Percentiles rank a stretch among this genome's conserved stretches.
Conservation (phyloP, 495 filamentous ascomycete species). For the Cercophora scortea region DNA sequence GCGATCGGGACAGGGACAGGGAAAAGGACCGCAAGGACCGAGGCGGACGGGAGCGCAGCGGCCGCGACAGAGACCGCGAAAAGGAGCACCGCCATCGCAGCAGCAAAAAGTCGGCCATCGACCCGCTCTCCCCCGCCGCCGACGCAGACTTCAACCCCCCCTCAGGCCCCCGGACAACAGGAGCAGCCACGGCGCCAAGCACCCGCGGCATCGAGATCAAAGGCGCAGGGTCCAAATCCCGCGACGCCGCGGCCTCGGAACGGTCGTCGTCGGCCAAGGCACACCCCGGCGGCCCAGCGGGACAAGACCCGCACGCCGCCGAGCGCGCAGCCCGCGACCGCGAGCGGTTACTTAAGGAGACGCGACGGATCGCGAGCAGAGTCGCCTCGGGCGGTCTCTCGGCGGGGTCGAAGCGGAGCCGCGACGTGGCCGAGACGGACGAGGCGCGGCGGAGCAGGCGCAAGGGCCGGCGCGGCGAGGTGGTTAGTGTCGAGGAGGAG, state of each 20-base stretch:
- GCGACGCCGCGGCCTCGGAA: conserved; percentile 20
- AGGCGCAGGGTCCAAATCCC: conserved; percentile 15
- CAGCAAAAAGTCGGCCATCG: conserved; percentile 32
- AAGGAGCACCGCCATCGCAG: conserved; percentile 39
- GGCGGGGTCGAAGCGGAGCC: conserved; percentile 28
- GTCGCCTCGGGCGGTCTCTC: conserved; percentile 29
- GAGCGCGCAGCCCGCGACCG: conserved; percentile 71
- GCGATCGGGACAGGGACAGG: conserved; percentile 28
- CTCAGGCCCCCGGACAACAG: conserved; percentile 30
- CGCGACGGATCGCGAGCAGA: conserved; percentile 57
- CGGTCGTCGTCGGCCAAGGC: conserved; percentile 19
- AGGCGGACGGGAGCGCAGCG: conserved; percentile 36
- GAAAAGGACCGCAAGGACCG: conserved; percentile 29
- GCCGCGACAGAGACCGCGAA: conserved; percentile 33
- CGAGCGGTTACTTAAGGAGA: conserved; percentile 69
- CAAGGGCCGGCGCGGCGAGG: conserved; percentile 36
- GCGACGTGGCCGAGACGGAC: conserved; percentile 5
- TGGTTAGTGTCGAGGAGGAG: conserved; percentile 29
- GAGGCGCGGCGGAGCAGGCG: conserved; percentile 32
- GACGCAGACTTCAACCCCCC: conserved; percentile 26
- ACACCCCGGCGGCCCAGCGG: conserved; percentile 18
- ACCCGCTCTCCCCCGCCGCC: not conserved
- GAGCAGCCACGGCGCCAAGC: conserved; percentile 10
- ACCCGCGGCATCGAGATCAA: conserved; percentile 30
- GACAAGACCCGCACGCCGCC: conserved; percentile 58